Base-by-base conservation (phyloP, 1,139 yeast genomes). In the Zygosaccharomyces pseudobailii region DNA sequence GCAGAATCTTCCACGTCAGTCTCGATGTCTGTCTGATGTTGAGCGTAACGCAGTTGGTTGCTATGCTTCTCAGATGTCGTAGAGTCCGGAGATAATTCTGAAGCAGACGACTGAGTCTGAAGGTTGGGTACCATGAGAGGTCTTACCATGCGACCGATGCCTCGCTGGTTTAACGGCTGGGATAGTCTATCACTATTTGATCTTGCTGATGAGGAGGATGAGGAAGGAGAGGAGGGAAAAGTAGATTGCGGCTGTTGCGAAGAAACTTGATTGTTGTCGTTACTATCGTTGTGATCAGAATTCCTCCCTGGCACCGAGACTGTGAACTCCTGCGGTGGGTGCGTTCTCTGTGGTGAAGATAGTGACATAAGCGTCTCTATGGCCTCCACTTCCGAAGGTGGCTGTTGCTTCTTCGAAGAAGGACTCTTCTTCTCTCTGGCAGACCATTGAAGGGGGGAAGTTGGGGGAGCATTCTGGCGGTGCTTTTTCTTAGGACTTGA, bases 331-430 rank as follows among this genome's bases (percentile, higher is more conserved):
- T 40, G 52, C 7, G 52, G 46, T 20, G 50, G 52, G 28, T 46
- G 53, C 4, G 60, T 42, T 33, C 60, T 61, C 43, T 66, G 66
- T 4, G 78, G 77, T 10, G 76, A 71, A 3, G 76, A 67, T 33
- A 74, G 57, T 9, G 74, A 72, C 75, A 74, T 73, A 24, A 74
- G 54, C 4, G 75, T 71, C 50, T 72, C 75, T 6, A 73, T 68
- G 3, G 77, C 78, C 46, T 72, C 77, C 2, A 68, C 76, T 52
- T 73, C 76, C 6, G 66, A 61, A 8, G 65, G 62, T n/a, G 54
- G 55, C 34, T 48, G 57, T 23, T 51, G 45, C 25, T 43, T 40
- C 39, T 45, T 44, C 7, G 37, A 27, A 19, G 41, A 27, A 8
- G 34, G 41, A 6, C 34, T 38, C 8, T 35, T 42, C 28, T 36